Percentiles rank a stretch among this genome's conserved stretches.
Evolutionary conservation across 2,329 filamentous ascomycete genomes (phyloP).

Genomic region (Pyrenophora seminiperda): DNA sequence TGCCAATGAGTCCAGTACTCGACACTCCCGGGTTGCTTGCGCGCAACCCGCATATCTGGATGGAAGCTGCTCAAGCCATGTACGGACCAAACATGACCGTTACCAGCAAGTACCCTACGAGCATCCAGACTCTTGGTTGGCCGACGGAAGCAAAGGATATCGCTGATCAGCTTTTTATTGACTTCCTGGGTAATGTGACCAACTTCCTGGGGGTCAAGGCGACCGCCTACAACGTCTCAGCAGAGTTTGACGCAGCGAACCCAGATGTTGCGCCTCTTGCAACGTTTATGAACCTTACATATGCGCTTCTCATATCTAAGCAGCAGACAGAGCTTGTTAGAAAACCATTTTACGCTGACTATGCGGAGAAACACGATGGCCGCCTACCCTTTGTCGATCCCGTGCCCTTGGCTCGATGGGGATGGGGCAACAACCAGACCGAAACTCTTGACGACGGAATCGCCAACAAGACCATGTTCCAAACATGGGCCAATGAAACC

Average conservation of each 20-base stretch:
- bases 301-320: slow-evolving; percentile 55
- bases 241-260: slow-evolving; percentile 45
- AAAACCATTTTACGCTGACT: slow-evolving; percentile 58
- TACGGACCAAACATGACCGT: slow-evolving; percentile 54
- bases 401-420: slow-evolving; percentile 55
- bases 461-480: slow-evolving; percentile 57
- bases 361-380: slow-evolving; percentile 53
- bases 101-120: slow-evolving; percentile 49
- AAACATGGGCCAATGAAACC: slow-evolving; percentile 55
- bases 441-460: slow-evolving; percentile 51
- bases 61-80: slow-evolving; percentile 52
- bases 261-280: slow-evolving; percentile 39
- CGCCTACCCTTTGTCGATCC: slow-evolving; percentile 58
- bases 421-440: slow-evolving; percentile 51
- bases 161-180: slow-evolving; percentile 47
- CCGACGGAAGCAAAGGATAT: slow-evolving; percentile 42
- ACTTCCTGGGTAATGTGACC: slow-evolving; percentile 53
- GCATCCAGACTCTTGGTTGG: slow-evolving; percentile 52
- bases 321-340: slow-evolving; percentile 55
- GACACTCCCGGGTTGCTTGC: slow-evolving; percentile 57
- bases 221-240: slow-evolving; percentile 45
- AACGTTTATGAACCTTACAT: slow-evolving; percentile 52
- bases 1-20: slow-evolving; percentile 55
- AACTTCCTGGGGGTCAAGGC: slow-evolving; percentile 50
- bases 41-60: slow-evolving; percentile 53